Base-by-base conservation (phyloP, 495 filamentous ascomycete species). In the Talaromyces proteolyticus region DNA sequence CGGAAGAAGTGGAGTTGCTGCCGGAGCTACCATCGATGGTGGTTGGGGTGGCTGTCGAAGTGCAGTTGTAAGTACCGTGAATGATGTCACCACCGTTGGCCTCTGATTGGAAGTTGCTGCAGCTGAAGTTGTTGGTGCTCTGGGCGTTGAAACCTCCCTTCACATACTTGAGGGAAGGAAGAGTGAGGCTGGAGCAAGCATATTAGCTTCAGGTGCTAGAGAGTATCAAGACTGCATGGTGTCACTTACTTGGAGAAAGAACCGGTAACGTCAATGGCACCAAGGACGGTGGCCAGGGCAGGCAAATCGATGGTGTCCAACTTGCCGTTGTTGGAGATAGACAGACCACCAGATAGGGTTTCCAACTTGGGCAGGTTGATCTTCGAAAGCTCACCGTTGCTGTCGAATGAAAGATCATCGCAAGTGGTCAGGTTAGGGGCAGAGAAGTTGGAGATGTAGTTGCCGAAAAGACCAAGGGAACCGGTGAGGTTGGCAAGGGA, bases 231-330 rank as follows among this genome's bases (percentile, higher is more conserved):
- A 47, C 41, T 6, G 37, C 5, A 16, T 7, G 17, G n/a, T 22
- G 3, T 40, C 42, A 80, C 90, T 75, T 76, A 96, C 87, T 79
- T 72, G 44, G 79, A 79, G 67, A 96, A 94, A 70, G 79, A 84
- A 60, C 93, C 93, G 58, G 81, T 82, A 69, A 96, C 82, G 73
- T 95, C 88, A 66, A 99, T 72, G 52, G 91, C 92, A 69, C 92
- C 93, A 54, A 75, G 78, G 41, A 97, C 78, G n/a, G 64, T 75
- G 52, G 76, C 58, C 19, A 98, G 76, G 39, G 70, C 59, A 34
- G 77, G 72, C 75, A 97, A 87, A 49, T 78, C 61, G 24, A 96
- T 75, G 51, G 66, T 60, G 45, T 56, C 51, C 11, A 96, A 76
- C 43, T 74, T 67, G 42, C 90, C 88, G 80, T 96, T 96, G 77